Conservation (phyloP, 805 yeast genomes). For the Candida ortonii region DNA sequence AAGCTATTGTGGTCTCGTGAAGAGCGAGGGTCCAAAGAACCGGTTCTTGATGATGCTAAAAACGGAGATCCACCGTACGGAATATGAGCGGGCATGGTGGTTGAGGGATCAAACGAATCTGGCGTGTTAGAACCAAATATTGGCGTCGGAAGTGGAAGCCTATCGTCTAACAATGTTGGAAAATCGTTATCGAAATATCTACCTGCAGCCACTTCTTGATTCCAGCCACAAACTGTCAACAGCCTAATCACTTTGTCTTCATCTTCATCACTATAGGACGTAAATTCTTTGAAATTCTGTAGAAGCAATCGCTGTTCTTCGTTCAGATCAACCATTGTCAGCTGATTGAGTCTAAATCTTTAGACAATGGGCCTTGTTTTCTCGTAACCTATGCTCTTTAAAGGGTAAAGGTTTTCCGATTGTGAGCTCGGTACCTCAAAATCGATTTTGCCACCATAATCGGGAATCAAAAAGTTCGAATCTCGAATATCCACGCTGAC, state of each 20-base stretch:
- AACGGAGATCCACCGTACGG: conserved; percentile 7
- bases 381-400: no score
- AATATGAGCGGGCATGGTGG: background rate
- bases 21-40: no score
- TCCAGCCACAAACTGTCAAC: conserved; percentile 53
- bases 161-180: conserved; percentile 29
- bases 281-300: conserved; percentile 48
- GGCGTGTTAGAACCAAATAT: no score
- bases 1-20: no score
- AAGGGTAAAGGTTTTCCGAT: no score
- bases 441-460: no score
- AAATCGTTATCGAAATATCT: conserved; percentile 59
- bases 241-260: conserved; percentile 47
- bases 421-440: no score
- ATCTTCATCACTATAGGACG: conserved; percentile 43
- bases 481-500: no score
- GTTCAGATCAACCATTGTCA: conserved; percentile 27
- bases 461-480: no score
- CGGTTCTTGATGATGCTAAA: conserved; percentile 6
- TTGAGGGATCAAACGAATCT: background rate
- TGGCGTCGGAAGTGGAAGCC: conserved; percentile 6
- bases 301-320: conserved; percentile 42
- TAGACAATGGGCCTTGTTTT: no score
- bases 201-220: conserved; percentile 58
- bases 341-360: no score